Base-by-base conservation (phyloP, 2,329 filamentous ascomycete species). In the Beauveria sp. region DNA sequence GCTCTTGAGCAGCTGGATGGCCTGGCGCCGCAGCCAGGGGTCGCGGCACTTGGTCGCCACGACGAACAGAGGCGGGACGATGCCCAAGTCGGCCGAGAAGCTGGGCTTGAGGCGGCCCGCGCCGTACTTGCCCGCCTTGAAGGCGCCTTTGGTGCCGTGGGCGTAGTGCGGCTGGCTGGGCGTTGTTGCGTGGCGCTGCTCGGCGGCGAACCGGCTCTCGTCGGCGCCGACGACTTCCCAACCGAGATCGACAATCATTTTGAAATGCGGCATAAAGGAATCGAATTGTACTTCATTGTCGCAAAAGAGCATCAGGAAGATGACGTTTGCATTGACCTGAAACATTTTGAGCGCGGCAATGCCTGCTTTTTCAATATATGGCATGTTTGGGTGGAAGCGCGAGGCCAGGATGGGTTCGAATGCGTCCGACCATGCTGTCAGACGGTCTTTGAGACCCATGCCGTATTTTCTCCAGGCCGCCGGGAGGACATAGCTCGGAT, bases 41-140 rank as follows among this genome's bases (percentile, higher is more conserved):
- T 87, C 80, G 12, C 85, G 80, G 67, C 85, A 89, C 67, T 87
- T 87, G 7, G 83, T 87, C 7, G 83, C 85, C n/a, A 85, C 82
- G 5, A 87, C 79, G 64, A 84, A 88, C 1, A 89, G 76, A 0
- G 85, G 84, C 3, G 85, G 82, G 5, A 89, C 79, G 59, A 89
- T 83, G 20, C 85, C 86, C 12, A 86, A 71, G 55, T 87, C 84
- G 26, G 85, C 80, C 48, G 83, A 84, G 70, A 89, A 89, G 65
- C 80, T 83, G 1, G 83, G 80, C 68, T 83, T 84, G 67, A 85
- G 80, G 64, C 84, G 81, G 37, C 70, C 71, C 0, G 80, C 74
- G 7, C 74, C 74, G 61, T 78, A 79, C 37, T 75, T 73, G 48
- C 76, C 74, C 9, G 75, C 74, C 10, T 72, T 40, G 24, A 77